Evolutionary conservation across 192 early-diverging fungal genomes (phyloP), one percentile per base, ranked within the genome.

Genomic region (Rhizophagus sp.): DNA sequence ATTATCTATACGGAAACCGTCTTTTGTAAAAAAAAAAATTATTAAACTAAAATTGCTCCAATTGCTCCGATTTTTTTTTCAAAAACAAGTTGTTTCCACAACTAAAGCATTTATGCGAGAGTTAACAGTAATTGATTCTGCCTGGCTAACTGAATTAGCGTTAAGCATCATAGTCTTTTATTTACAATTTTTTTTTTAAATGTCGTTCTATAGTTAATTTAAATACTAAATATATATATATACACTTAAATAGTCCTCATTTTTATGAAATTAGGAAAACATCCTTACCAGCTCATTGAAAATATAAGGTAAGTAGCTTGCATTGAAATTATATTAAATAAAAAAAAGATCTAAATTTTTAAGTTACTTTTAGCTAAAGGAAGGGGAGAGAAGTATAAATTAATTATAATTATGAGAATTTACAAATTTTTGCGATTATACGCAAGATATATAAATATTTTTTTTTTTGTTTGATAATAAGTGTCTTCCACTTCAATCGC

Each of bases 51-150:
- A 6, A 15, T 50, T 15, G 10, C 25, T 34, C 13, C n/a, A n/a
- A n/a, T n/a, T n/a, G n/a, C n/a, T n/a, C n/a, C 22, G 22, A 30
- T 69, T 19, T 75, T 22, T 75, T 22, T 15, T 49, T 52, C 4
- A 5, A 57, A 57, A 57, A 57, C 4, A 57, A 79, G 90, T 99
- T 39, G 91, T 98, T 2, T 92, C 97, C 91, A 99, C 97, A 27
- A 92, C 92, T 25, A 97, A 98, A 83, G 93, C 97, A 77, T 99
- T 94, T 81, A 99, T 99, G 96, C 94, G 94, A 44, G 97, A 96
- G 78, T 90, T 97, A 19, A 97, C 96, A 0, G 91, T 94, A 13
- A 94, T 99, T 27, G 98, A 99, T 33, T 87, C 91, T 15, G 90
- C 90, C n/a, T 98, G 98, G 98, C 83, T 99, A 73, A 94, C 94